phyloP scores from a whole-genome alignment of 1,139 yeast genomes.

The Sugiyamaella novakii region DNA sequence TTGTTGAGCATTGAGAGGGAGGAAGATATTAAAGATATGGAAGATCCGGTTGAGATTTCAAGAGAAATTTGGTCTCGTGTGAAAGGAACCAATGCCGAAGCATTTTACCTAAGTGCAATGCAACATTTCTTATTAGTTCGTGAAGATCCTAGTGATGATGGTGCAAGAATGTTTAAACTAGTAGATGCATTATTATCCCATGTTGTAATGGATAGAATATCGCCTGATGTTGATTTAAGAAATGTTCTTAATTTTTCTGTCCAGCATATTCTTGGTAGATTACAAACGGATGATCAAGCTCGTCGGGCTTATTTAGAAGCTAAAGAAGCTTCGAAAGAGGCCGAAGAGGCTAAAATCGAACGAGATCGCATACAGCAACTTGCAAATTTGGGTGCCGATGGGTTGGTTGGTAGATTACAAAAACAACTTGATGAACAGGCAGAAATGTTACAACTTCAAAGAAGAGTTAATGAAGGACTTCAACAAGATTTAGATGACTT shows the following conservation, averaged over 20 bases:
- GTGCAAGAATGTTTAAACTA: slow-evolving; percentile 70
- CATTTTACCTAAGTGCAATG: slow-evolving; percentile 71
- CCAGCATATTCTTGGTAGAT: slow-evolving; percentile 72
- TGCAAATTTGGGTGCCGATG: slow-evolving; percentile 80
- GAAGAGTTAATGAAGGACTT: slow-evolving; percentile 66
- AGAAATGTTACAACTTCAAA: slow-evolving; percentile 62
- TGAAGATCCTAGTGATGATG: slow-evolving; percentile 55
- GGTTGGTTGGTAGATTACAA: slow-evolving; percentile 70
- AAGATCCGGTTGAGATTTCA: slow-evolving; percentile 73
- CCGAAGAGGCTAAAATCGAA: slow-evolving; percentile 84
- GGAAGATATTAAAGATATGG: slow-evolving; percentile 49
- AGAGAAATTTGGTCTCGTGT: slow-evolving; percentile 70
- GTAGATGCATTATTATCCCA: slow-evolving; percentile 84
- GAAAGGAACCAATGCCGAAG: slow-evolving; percentile 67
- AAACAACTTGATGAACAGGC: slow-evolving; percentile 76
- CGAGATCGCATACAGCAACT: slow-evolving; percentile 76
- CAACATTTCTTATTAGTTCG: slow-evolving; percentile 73
- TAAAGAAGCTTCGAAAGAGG: slow-evolving; percentile 62
- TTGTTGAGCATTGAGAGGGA: slow-evolving; percentile 61
- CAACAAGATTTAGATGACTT: slow-evolving; percentile 67
- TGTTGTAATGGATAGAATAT: slow-evolving; percentile 58
- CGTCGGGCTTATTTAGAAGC: slow-evolving; percentile 75
- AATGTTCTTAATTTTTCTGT: slow-evolving; percentile 83
- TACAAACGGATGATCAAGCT: slow-evolving; percentile 90
- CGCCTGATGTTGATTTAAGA: slow-evolving; percentile 63